Evolutionary conservation across 1,284 basidiomycete genomes (phyloP), one percentile per base, ranked within the genome.

Genomic region (Apiotrichum akiyoshidainum): DNA sequence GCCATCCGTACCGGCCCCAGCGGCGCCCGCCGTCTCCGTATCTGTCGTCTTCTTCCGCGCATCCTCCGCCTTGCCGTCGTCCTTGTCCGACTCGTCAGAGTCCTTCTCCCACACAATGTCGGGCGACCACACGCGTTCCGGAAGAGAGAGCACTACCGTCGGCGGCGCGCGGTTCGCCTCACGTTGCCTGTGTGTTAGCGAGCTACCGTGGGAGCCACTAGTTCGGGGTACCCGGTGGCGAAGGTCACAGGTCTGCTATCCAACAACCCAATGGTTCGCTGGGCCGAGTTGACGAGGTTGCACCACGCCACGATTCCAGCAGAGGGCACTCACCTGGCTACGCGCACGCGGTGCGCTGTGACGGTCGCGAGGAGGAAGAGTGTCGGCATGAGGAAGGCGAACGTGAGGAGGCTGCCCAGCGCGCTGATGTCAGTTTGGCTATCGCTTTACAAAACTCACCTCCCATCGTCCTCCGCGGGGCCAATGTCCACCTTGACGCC

Each of bases 41-140:
- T 31, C 26, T 31, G 26, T 31, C 26, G 26, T 31, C 26, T 31
- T 31, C 26, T 31, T 31, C 26, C 7, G 26, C 26, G 26, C 26
- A 7, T 47, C 47, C n/a, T 12, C 46, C 31, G 39, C 41, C 46
- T 46, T 26, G 10, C 42, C 44, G 10, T 45, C 22, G 54, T 66
- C 66, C 47, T 61, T 56, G 60, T 61, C 49, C 35, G 63, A 47
- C 45, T 58, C 47, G 50, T 65, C 63, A 5, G 68, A 67, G 49
- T 76, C 63, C 61, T 78, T 78, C 52, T 78, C 77, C 76, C 76
- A 78, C 19, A 75, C 74, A 52, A 77, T 77, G 55, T 77, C 77
- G 2, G 77, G 77, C 11, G 73, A 65, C 77, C 77, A 78, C 17
- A 78, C 67, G 16, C 76, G 57, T 58, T 78, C 77, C 0, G 77